phyloP scores from a whole-genome alignment of 768 basidiomycete genomes.

The Tephrocybe rancida region DNA sequence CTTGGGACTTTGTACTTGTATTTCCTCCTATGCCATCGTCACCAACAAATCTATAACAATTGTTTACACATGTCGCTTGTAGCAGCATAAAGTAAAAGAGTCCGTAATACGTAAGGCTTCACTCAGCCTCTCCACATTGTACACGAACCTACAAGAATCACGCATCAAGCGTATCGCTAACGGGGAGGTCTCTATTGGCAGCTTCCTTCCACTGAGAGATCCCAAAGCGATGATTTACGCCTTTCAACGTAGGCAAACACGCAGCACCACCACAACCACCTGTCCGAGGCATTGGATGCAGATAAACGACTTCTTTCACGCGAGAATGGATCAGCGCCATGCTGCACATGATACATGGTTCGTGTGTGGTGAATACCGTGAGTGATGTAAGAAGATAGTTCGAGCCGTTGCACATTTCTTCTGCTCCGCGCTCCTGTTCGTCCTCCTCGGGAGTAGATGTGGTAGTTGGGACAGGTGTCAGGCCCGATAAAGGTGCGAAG shows the following conservation, averaged over 20 bases:
- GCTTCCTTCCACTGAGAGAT: conserved; percentile 66
- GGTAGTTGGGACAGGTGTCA: not conserved
- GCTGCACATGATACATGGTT: conserved; percentile 97
- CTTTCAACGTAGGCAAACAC: conserved; percentile 78
- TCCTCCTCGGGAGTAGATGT: not conserved
- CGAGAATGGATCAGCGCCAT: conserved; percentile 96
- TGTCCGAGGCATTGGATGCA: conserved; percentile 72
- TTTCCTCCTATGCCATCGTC: not conserved
- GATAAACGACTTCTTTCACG: conserved; percentile 83
- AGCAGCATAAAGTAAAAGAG: too few species aligned
- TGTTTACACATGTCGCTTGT: not conserved
- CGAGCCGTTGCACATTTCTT: conserved; percentile 54
- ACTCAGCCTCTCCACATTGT: too few species aligned
- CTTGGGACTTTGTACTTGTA: not conserved
- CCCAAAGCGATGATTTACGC: conserved; percentile 87
- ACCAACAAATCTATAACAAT: not conserved
- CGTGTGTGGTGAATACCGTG: conserved; percentile 89
- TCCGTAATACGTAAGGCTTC: too few species aligned
- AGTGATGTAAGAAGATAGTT: conserved; percentile 89
- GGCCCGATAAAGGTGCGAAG: not conserved
- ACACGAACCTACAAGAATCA: conserved; percentile 19
- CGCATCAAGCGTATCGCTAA: conserved; percentile 41
- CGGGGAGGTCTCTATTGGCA: conserved; percentile 13
- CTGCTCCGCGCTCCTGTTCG: conserved; percentile 14
- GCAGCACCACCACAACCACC: conserved; percentile 85